Evolutionary conservation across 2,329 filamentous ascomycete genomes (phyloP).

Genomic region (Aspergillus calidoustus): DNA sequence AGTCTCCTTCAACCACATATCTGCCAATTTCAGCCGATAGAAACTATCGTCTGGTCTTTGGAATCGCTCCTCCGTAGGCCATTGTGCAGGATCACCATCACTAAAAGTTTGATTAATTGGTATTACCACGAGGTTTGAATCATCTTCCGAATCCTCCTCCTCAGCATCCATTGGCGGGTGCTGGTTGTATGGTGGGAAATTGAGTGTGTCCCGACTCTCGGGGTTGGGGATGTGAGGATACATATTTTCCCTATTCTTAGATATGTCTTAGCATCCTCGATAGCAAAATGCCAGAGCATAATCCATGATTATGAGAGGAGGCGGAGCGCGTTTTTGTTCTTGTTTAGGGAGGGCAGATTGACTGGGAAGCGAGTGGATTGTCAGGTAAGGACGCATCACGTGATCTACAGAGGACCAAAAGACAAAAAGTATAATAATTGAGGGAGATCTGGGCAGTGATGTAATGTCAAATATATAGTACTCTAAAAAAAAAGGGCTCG

Average conservation of each 20-base stretch:
- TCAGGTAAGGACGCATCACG: background rate
- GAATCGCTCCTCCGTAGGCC: constrained; percentile 44
- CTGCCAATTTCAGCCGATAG: constrained; percentile 55
- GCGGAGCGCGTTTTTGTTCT: background rate
- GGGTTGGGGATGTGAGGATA: background rate
- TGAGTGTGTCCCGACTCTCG: background rate
- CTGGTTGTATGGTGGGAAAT: constrained; percentile 11
- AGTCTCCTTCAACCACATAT: constrained; percentile 53
- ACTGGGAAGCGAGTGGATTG: background rate
- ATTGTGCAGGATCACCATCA: constrained; percentile 43
- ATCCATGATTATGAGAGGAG: background rate
- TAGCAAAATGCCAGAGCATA: background rate
- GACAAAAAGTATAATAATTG: background rate
- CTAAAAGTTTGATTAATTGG: constrained; percentile 40
- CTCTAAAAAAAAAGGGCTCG: background rate
- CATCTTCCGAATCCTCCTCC: constrained; percentile 21
- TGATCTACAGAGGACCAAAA: background rate
- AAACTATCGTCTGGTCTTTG: constrained; percentile 44
- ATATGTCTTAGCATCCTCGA: background rate
- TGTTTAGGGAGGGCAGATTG: background rate
- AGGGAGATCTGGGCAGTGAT: no score
- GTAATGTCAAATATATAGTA: background rate
- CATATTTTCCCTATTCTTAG: constrained; percentile 3
- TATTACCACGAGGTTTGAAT: constrained; percentile 31
- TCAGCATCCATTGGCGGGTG: background rate